Evolutionary conservation across 2,329 filamentous ascomycete genomes (phyloP).

Genomic region (Aspergillus sp.): DNA sequence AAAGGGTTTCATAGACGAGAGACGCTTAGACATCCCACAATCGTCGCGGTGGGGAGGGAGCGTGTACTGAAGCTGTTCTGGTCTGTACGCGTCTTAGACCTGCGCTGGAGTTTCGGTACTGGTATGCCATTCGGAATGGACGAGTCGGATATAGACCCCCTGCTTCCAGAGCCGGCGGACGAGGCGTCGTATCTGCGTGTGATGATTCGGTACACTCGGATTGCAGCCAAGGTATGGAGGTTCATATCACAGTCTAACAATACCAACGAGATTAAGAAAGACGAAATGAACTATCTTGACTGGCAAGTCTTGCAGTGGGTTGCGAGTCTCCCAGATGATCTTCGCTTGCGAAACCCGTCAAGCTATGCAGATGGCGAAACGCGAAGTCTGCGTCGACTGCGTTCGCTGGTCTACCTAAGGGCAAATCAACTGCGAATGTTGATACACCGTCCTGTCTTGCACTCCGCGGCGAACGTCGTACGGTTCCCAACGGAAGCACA

Average conservation of each 20-base stretch:
- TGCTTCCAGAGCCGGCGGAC: constrained; percentile 72
- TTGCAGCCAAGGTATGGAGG: constrained; percentile 84
- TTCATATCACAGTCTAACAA: constrained; percentile 74
- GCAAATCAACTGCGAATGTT: constrained; percentile 88
- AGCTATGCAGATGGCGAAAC: constrained; percentile 41
- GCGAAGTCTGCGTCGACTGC: constrained; percentile 72
- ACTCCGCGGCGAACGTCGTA: constrained; percentile 74
- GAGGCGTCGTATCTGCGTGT: constrained; percentile 73
- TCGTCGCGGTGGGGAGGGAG: constrained; percentile 68
- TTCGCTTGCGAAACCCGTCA: constrained; percentile 64
- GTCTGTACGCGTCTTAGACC: constrained; percentile 84
- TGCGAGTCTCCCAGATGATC: constrained; percentile 65
- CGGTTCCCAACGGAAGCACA: constrained; percentile 73
- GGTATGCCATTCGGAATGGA: constrained; percentile 83
- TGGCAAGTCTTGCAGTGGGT: constrained; percentile 86
- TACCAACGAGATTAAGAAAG: constrained; percentile 67
- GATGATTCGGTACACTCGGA: constrained; percentile 82
- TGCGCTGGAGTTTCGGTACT: constrained; percentile 84
- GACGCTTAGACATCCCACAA: constrained; percentile 68
- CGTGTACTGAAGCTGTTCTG: constrained; percentile 78
- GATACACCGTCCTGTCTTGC: constrained; percentile 83
- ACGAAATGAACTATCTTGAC: constrained; percentile 79
- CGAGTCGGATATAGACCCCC: constrained; percentile 80
- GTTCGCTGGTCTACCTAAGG: constrained; percentile 83
- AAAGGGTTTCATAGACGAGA: constrained; percentile 80